These are phyloP conservation scores for Cyclocybe aegerita DNA, from an alignment of 768 basidiomycete species.

Conservation along the genomic window DNA sequence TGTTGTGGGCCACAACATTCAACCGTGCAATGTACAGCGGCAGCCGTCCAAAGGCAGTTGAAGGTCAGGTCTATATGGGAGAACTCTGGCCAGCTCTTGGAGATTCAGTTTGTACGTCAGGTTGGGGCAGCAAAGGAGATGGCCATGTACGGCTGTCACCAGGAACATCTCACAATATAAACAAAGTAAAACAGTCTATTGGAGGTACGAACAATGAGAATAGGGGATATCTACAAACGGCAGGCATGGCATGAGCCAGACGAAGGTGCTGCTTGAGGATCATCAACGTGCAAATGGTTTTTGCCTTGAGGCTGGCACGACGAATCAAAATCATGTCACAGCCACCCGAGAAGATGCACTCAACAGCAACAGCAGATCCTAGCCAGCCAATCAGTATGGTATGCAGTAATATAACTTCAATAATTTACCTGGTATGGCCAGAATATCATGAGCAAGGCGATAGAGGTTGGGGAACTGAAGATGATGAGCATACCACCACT, in stretches of 20 bases:
- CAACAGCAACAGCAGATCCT: slow-evolving; percentile 31
- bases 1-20: too few species aligned
- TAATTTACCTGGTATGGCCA: slow-evolving; percentile 24
- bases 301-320: slow-evolving; percentile 23
- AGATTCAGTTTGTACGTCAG: neutral
- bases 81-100: too few species aligned
- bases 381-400: slow-evolving; percentile 2
- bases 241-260: neutral
- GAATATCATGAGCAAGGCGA: slow-evolving; percentile 20
- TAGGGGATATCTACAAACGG: neutral
- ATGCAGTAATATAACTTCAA: neutral
- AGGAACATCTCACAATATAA: too few species aligned
- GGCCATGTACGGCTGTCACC: too few species aligned
- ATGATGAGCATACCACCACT: slow-evolving; percentile 22
- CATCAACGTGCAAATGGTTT: slow-evolving; percentile 26
- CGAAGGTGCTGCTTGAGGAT: slow-evolving; percentile 16
- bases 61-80: neutral
- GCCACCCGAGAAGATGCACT: slow-evolving; percentile 27
- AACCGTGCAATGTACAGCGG: neutral
- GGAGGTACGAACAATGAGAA: neutral
- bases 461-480: slow-evolving; percentile 21
- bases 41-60: neutral
- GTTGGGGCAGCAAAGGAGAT: neutral
- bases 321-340: slow-evolving; percentile 26
- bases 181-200: neutral